Evolutionary conservation across 495 filamentous ascomycete genomes (phyloP).

Genomic region (Ascodesmis nigricans): DNA sequence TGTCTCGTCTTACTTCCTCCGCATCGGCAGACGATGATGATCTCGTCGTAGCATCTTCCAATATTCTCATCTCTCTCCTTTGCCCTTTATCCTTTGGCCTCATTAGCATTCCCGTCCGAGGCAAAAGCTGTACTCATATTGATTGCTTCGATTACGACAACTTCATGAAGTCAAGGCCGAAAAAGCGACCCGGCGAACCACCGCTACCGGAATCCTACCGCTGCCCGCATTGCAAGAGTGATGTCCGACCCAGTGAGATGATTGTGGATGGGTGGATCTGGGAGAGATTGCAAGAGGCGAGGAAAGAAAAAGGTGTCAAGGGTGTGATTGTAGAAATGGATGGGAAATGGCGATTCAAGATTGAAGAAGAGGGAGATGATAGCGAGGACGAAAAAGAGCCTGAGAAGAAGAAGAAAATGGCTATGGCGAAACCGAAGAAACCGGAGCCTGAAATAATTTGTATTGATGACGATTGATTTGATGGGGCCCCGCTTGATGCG

Average conservation of each 20-base stretch:
- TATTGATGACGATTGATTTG: too few relatives aligned
- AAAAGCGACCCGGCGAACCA: constrained; percentile 16
- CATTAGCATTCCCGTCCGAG: constrained; percentile 15
- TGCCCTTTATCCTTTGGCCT: constrained; percentile 19
- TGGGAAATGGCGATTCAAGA: too few relatives aligned
- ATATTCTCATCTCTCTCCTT: constrained; percentile 13
- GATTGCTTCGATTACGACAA: constrained; percentile 21
- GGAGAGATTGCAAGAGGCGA: constrained; percentile 8
- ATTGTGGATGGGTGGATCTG: constrained; percentile 16
- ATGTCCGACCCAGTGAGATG: constrained; percentile 19
- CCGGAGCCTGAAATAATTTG: too few relatives aligned
- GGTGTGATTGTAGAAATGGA: constrained; percentile 13
- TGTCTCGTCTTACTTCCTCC: constrained; percentile 7
- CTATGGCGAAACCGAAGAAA: too few relatives aligned
- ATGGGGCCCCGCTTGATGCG: too few relatives aligned
- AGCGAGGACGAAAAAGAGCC: too few relatives aligned
- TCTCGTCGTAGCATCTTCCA: constrained; percentile 15
- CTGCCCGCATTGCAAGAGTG: constrained; percentile 17
- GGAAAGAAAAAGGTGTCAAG: constrained; percentile 3
- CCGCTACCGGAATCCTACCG: constrained; percentile 18
- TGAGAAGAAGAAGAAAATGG: too few relatives aligned
- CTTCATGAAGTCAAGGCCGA: constrained; percentile 15
- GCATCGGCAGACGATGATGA: constrained; percentile 13
- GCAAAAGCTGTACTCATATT: constrained; percentile 11
- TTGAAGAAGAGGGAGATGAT: too few relatives aligned